Evolutionary conservation across 208 protist species (phyloP).

Genomic region (Porcisia hertigi): DNA sequence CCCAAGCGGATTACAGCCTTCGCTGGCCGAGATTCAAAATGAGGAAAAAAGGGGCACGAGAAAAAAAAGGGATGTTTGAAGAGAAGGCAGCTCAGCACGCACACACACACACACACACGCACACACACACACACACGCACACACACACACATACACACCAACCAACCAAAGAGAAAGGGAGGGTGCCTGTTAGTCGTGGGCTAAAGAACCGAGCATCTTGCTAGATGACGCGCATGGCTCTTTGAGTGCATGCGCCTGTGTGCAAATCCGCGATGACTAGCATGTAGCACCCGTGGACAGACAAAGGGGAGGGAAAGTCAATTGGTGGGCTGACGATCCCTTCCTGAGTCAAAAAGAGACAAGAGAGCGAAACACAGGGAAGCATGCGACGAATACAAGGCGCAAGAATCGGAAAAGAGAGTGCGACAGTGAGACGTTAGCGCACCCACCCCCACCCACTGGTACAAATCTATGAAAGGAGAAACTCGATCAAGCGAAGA

Average conservation of each 20-base stretch:
- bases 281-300: neutral
- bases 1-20: too few relatives aligned
- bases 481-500: neutral
- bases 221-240: neutral
- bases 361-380: conserved; percentile 2
- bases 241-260: neutral
- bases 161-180: neutral
- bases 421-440: neutral
- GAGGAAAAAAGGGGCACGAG: neutral
- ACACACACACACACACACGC: neutral
- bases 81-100: neutral
- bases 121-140: neutral
- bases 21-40: neutral
- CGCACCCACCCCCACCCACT: neutral
- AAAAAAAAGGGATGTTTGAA: neutral
- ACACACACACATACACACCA: neutral
- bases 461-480: neutral
- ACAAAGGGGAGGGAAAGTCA: neutral
- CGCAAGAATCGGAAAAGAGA: neutral
- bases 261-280: neutral
- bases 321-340: neutral
- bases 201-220: neutral
- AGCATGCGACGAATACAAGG: neutral
- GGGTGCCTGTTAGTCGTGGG: neutral
- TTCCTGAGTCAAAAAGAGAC: neutral